A percentile compares a stretch with the other conserved stretches of the same genome.
Evolutionary conservation across 2,329 filamentous ascomycete species (phyloP).

Genomic region (Aspergillus jensenii): DNA sequence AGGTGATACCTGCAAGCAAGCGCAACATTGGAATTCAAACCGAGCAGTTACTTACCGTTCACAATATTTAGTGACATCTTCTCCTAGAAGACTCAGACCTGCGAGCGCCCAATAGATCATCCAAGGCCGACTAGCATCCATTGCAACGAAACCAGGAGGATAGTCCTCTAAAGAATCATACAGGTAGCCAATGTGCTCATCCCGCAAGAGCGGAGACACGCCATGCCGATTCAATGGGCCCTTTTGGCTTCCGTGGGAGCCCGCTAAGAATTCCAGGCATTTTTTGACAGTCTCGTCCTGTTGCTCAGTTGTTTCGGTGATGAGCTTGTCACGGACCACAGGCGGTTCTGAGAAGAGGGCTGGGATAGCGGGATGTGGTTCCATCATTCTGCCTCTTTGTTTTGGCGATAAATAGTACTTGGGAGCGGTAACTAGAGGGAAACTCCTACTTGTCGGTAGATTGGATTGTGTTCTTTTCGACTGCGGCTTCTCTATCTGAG

Average conservation of each 20-base stretch:
- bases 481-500: conserved; percentile 18
- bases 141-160: conserved; percentile 67
- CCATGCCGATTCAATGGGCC: conserved; percentile 66
- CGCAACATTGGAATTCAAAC: conserved; percentile 4
- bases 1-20: conserved; percentile 7
- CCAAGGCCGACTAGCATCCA: conserved; percentile 91
- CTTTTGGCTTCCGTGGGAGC: conserved; percentile 49
- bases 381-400: conserved; percentile 22
- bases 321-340: conserved; percentile 63
- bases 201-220: conserved; percentile 70
- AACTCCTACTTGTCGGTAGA: conserved; percentile 16
- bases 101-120: conserved; percentile 89
- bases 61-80: conserved; percentile 67
- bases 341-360: conserved; percentile 50
- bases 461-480: conserved; percentile 7
- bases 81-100: conserved; percentile 71
- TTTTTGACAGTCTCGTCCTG: conserved; percentile 69
- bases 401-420: conserved; percentile 6
- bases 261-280: conserved; percentile 67
- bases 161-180: conserved; percentile 57
- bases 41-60: conserved; percentile 50
- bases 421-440: conserved; percentile 12
- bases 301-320: conserved; percentile 65
- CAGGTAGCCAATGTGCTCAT: conserved; percentile 51
- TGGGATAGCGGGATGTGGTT: conserved; percentile 33